Percentiles rank a stretch among this genome's conserved stretches.
These are phyloP conservation scores for Quercus lobata DNA, from an alignment of 331 rosid genomes.

Conservation along the genomic window DNA sequence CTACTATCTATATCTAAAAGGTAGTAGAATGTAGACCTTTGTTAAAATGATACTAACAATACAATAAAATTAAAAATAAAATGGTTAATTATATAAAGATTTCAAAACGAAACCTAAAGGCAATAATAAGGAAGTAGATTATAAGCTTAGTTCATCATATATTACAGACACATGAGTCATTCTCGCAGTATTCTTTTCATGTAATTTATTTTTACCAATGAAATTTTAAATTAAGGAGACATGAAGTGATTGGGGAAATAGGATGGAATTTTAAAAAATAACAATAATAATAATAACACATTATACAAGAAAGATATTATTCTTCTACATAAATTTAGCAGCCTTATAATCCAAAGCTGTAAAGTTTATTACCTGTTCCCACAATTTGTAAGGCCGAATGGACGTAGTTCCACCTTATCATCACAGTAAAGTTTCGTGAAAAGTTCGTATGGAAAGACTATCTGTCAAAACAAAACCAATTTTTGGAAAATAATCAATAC, in stretches of 20 bases:
- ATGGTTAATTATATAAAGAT: not conserved
- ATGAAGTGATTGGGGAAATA: not conserved
- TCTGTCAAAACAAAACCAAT: conserved; percentile 43
- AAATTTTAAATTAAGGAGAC: not conserved
- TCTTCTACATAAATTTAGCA: not conserved
- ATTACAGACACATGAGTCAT: not conserved
- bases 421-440: conserved; percentile 57
- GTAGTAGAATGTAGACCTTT: not conserved
- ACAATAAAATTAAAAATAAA: not conserved
- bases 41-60: not conserved
- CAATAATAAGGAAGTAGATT: not conserved
- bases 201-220: not conserved
- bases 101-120: not conserved
- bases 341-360: not conserved
- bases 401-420: conserved; percentile 53
- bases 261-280: not conserved
- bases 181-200: not conserved
- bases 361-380: conserved; percentile 71
- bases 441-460: conserved; percentile 61
- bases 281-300: not conserved
- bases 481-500: conserved; percentile 14
- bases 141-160: not conserved
- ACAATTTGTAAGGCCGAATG: conserved; percentile 78
- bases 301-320: not conserved
- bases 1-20: too few species aligned